Conservation (phyloP, 1,139 yeast species). For the Candida sp. region DNA sequence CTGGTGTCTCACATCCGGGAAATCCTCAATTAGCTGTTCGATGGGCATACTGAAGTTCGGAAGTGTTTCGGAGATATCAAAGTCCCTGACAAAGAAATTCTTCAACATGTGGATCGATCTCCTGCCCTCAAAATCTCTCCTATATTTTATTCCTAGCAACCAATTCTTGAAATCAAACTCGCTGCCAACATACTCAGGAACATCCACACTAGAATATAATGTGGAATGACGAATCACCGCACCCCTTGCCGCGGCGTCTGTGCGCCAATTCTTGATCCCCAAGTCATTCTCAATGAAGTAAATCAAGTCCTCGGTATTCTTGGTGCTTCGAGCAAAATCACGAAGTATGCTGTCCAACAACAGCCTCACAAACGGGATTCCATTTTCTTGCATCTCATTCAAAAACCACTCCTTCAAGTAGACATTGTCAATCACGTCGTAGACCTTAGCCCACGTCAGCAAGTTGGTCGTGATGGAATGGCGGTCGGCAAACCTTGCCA, state of each 20-base stretch:
- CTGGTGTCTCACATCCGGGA: constrained; percentile 7
- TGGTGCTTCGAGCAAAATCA: constrained; percentile 38
- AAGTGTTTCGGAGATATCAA: constrained; percentile 5
- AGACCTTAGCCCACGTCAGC: constrained; percentile 41
- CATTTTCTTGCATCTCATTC: constrained; percentile 31
- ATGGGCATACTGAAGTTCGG: constrained; percentile 9
- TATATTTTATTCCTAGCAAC: constrained; percentile 17
- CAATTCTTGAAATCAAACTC: constrained; percentile 19
- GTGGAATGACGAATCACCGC: constrained; percentile 30
- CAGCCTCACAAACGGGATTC: constrained; percentile 37
- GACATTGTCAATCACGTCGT: constrained; percentile 41
- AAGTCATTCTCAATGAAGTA: constrained; percentile 40
- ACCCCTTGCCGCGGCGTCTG: constrained; percentile 32
- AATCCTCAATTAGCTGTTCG: constrained; percentile 10
- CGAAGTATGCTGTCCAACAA: constrained; percentile 35
- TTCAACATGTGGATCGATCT: constrained; percentile 18
- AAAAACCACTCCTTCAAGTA: constrained; percentile 42
- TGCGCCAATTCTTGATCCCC: constrained; percentile 30
- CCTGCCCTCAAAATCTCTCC: constrained; percentile 8
- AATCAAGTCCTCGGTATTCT: constrained; percentile 27
- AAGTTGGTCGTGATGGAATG: constrained; percentile 37
- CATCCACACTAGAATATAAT: not conserved
- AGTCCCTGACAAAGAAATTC: constrained; percentile 15
- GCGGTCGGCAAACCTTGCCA: constrained; percentile 30
- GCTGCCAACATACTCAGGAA: constrained; percentile 7